Percentiles rank a stretch among this genome's conserved stretches.
Conservation (phyloP, 495 filamentous ascomycete species). For the Delitschia confertaspora region DNA sequence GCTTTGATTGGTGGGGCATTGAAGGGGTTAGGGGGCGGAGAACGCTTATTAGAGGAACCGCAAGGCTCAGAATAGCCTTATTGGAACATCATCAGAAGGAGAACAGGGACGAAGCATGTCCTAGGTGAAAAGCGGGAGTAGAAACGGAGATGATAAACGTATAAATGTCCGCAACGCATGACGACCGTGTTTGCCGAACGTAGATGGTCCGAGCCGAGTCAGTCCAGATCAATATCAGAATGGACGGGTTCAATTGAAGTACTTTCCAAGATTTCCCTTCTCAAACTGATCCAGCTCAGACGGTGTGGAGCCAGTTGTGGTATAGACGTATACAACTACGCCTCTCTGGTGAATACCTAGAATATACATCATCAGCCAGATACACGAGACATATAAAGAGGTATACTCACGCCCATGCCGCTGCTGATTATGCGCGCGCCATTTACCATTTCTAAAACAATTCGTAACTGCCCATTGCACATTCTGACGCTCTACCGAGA, state of each 20-base stretch:
- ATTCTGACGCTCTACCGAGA: constrained; percentile 12
- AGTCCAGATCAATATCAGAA: too few species aligned
- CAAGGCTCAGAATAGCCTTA: too few species aligned
- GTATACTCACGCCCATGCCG: constrained; percentile 10
- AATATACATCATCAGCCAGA: background rate
- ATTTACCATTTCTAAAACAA: constrained; percentile 10
- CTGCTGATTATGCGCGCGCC: constrained; percentile 5
- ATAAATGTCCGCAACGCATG: too few species aligned
- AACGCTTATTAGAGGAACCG: too few species aligned
- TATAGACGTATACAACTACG: constrained; percentile 19
- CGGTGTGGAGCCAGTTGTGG: constrained; percentile 1
- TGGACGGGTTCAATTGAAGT: constrained; percentile 7
- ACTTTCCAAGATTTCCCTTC: constrained; percentile 12
- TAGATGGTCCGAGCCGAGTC: too few species aligned
- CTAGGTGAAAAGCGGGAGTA: too few species aligned
- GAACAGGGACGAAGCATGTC: too few species aligned
- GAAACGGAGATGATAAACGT: too few species aligned
- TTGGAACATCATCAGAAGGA: too few species aligned
- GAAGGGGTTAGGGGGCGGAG: too few species aligned
- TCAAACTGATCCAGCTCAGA: constrained; percentile 14
- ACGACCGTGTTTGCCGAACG: too few species aligned
- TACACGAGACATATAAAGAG: background rate
- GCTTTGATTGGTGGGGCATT: too few species aligned
- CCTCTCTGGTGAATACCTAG: constrained; percentile 14
- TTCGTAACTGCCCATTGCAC: constrained; percentile 3